A percentile compares a stretch with the other conserved stretches of the same genome.
These are phyloP conservation scores for Gossypium gossypioides DNA, from an alignment of 441 rosid species.

Conservation along the genomic window DNA sequence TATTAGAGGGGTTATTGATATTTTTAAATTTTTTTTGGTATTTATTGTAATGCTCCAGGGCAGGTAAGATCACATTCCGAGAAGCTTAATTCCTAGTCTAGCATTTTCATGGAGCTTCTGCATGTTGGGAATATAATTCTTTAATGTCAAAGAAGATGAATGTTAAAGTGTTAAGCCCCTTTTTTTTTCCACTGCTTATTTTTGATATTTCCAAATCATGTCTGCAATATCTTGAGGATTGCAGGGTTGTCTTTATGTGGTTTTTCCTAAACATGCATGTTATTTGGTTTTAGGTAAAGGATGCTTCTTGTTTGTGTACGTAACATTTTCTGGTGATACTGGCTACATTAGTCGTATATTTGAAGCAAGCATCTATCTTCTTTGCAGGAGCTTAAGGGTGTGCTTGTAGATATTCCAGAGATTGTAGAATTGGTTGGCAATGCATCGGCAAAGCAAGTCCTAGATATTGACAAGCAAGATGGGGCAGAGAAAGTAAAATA, in stretches of 20 bases:
- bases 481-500: constrained; percentile 42
- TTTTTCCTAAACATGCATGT: neutral
- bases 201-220: neutral
- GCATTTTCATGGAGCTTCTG: neutral
- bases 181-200: no score
- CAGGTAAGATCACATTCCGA: neutral
- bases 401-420: constrained; percentile 64
- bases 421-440: constrained; percentile 66
- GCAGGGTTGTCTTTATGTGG: neutral
- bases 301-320: neutral
- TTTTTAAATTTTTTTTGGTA: neutral
- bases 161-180: neutral
- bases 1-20: neutral
- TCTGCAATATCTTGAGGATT: neutral
- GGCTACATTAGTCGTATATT: neutral
- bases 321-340: neutral
- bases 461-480: constrained; percentile 33
- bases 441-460: constrained; percentile 34
- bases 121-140: neutral
- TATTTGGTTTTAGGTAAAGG: neutral
- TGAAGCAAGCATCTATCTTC: neutral
- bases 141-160: neutral
- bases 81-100: neutral
- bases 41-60: neutral
- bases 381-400: constrained; percentile 69